These are phyloP conservation scores for Balansia obtecta DNA, from an alignment of 2,329 filamentous ascomycete genomes.

Conservation along the genomic window DNA sequence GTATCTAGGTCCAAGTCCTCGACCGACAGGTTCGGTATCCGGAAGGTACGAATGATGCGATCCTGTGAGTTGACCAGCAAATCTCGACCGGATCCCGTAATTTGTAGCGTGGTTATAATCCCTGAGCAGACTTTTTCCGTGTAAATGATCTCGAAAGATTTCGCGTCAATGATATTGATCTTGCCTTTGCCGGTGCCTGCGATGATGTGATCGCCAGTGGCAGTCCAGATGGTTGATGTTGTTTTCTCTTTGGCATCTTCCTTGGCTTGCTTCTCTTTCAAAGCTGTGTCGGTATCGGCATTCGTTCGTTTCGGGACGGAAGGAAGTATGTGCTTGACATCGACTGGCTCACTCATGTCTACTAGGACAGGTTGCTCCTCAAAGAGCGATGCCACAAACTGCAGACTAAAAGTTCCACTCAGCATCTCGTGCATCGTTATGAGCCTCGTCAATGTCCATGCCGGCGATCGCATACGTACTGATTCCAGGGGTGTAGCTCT, in stretches of 20 bases:
- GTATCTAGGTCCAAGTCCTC: constrained; percentile 68
- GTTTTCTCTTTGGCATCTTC: constrained; percentile 93
- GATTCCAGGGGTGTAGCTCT: constrained; percentile 83
- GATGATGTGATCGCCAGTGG: constrained; percentile 75
- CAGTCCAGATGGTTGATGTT: constrained; percentile 81
- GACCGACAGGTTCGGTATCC: constrained; percentile 64
- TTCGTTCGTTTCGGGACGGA: constrained; percentile 68
- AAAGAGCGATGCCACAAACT: constrained; percentile 85
- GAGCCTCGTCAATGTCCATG: not conserved
- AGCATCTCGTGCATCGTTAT: constrained; percentile 6
- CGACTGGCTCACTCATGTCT: constrained; percentile 57
- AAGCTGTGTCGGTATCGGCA: constrained; percentile 54
- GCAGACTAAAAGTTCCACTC: constrained; percentile 38
- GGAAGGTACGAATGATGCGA: constrained; percentile 85
- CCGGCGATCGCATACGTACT: constrained; percentile 35
- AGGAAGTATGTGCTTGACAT: constrained; percentile 65
- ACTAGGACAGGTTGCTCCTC: constrained; percentile 87
- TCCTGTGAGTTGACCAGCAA: constrained; percentile 89
- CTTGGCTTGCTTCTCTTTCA: constrained; percentile 72
- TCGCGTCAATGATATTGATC: constrained; percentile 85
- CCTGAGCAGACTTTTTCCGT: constrained; percentile 80
- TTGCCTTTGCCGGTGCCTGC: constrained; percentile 91
- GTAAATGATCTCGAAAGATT: constrained; percentile 71
- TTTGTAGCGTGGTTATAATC: constrained; percentile 75
- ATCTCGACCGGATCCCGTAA: constrained; percentile 72